These are phyloP conservation scores for Peronosclerospora sorghi DNA, from an alignment of 352 stramenopile genomes.

Conservation along the genomic window DNA sequence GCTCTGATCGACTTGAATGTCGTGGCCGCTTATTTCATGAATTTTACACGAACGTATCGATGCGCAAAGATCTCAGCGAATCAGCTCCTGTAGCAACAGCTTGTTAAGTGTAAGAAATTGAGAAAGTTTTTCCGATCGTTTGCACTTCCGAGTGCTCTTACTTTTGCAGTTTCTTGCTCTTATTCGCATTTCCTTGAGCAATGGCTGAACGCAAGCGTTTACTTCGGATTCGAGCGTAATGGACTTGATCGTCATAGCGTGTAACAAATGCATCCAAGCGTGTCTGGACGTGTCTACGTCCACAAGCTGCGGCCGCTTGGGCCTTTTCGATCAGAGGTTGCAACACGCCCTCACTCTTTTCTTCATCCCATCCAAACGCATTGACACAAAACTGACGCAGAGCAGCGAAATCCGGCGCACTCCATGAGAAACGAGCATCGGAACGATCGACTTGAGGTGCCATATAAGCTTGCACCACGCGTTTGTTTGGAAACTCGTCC, in stretches of 20 bases:
- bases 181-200: slow-evolving; percentile 18
- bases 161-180: slow-evolving; percentile 19
- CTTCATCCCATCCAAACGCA: slow-evolving; percentile 89
- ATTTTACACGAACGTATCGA: slow-evolving; percentile 83
- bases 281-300: slow-evolving; percentile 59
- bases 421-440: slow-evolving; percentile 88
- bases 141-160: neutral
- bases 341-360: slow-evolving; percentile 85
- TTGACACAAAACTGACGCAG: slow-evolving; percentile 82
- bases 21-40: slow-evolving; percentile 88
- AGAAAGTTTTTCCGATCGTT: no score
- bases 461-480: slow-evolving; percentile 90
- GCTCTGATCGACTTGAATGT: slow-evolving; percentile 86
- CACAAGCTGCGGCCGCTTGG: slow-evolving; percentile 14
- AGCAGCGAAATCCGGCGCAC: slow-evolving; percentile 75
- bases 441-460: slow-evolving; percentile 83
- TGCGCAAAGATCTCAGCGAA: slow-evolving; percentile 61
- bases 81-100: slow-evolving; percentile 33
- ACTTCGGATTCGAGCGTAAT: slow-evolving; percentile 88
- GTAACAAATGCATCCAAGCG: slow-evolving; percentile 94
- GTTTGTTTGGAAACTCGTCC: slow-evolving; percentile 88
- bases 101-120: slow-evolving; percentile 8
- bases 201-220: slow-evolving; percentile 84
- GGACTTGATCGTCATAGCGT: slow-evolving; percentile 92
- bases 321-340: slow-evolving; percentile 80